Base-by-base conservation (phyloP, 1,284 basidiomycete species). In the Marasmius tenuissimus region DNA sequence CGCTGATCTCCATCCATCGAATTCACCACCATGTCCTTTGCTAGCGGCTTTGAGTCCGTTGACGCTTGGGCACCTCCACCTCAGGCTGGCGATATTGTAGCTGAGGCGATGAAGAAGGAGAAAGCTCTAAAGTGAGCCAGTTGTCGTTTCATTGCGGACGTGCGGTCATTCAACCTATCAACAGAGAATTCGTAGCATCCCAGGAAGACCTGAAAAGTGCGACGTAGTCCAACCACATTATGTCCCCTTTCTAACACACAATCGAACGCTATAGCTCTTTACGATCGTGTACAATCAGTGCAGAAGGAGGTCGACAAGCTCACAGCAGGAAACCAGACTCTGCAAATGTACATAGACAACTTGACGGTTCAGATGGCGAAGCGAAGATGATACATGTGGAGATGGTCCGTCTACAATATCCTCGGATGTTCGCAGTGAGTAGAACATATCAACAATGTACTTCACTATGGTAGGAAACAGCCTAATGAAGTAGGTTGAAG, bases 331-430 rank as follows among this genome's bases (percentile, higher is more conserved):
- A 94, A 94, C 67, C 86, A 88, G 64, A 93, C 88, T 4, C 75
- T 94, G 60, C 92, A 94, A 72, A 90, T 89, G 85, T 94, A 94
- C 70, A 93, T 94, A 68, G 92, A 94, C 72, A 94, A 94, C 68
- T 71, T 94, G 65, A 94, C 92, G 0, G 81, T 90, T 70, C 88
- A 93, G 73, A 91, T 93, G 85, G 89, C 90, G 34, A 91, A 87
- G 71, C 78, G 88, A 65, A 81, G 88, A 72, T 90, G 73, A 79
- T 35, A 61, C 8, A 14, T 20, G 38, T 37, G 14, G 27, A 27
- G 27, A 27, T 27, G 27, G 27, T 2, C 4, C 27, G 27, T 27
- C 27, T 27, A 4, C 4, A 27, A 4, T 27, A 27, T 4, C 27
- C 27, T 27, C 27, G 27, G 27, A 27, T 27, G 27, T 4, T 27